These are phyloP conservation scores for Cornus kousa DNA, from an alignment of 148 eudicot genomes.

Conservation along the genomic window DNA sequence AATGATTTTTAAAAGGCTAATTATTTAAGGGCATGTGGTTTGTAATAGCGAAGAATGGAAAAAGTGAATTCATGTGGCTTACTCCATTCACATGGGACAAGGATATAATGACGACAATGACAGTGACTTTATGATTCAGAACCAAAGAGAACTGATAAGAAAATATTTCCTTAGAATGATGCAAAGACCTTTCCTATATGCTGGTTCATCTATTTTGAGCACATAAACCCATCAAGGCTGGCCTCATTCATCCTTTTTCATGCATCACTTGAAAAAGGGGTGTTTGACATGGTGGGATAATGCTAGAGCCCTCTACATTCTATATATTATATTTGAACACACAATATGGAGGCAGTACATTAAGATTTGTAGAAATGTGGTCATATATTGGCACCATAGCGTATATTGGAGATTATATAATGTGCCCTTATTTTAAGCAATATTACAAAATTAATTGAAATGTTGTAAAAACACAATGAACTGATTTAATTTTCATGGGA, in stretches of 20 bases:
- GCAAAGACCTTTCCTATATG: background rate
- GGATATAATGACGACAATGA: no score
- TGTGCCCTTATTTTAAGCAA: background rate
- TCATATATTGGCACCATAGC: background rate
- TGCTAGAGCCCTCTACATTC: no score
- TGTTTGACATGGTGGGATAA: no score
- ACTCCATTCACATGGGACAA: no score
- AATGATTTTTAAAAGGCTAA: no score
- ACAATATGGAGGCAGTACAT: background rate
- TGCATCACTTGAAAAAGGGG: background rate
- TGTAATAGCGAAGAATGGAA: no score
- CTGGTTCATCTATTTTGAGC: background rate
- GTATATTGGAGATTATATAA: background rate
- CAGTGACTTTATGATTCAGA: background rate
- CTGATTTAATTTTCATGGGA: background rate
- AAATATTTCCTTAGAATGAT: background rate
- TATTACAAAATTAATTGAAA: background rate
- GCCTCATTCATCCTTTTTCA: background rate
- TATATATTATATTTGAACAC: background rate
- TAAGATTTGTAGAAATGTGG: background rate
- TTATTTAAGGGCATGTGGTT: no score
- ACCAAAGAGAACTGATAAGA: background rate
- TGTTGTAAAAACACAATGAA: background rate
- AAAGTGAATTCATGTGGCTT: no score
- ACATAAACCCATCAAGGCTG: background rate